Conservation (phyloP, 305 asterid genomes). For the Solanum hybrid region DNA sequence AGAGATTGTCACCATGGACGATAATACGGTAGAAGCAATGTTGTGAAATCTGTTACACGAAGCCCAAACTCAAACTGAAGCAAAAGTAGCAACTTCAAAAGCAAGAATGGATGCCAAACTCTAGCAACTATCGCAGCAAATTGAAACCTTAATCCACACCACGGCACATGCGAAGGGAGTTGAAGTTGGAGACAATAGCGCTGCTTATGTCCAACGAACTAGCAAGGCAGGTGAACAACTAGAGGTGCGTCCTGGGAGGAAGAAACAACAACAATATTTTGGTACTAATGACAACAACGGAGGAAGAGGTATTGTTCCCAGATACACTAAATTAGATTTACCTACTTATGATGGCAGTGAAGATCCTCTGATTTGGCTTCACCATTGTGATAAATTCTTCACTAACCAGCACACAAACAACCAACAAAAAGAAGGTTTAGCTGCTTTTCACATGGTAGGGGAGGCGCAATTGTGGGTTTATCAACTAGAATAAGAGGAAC, state of each 20-base stretch:
- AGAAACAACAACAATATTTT: background rate
- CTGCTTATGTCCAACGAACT: background rate
- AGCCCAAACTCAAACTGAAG: background rate
- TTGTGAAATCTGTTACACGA: background rate
- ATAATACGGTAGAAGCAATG: background rate
- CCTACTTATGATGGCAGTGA: background rate
- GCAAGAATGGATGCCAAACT: background rate
- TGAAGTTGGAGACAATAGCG: background rate
- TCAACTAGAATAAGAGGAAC: background rate
- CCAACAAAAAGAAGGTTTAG: background rate
- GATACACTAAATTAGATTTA: background rate
- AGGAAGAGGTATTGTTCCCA: background rate
- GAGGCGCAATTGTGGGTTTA: background rate
- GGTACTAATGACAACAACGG: background rate
- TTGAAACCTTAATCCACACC: background rate
- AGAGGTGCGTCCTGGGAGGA: background rate
- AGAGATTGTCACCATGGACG: background rate
- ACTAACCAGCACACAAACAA: background rate
- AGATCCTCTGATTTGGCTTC: background rate
- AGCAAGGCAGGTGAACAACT: background rate
- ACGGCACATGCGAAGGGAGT: background rate
- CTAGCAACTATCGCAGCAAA: background rate
- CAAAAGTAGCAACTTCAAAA: background rate
- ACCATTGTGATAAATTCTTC: background rate
- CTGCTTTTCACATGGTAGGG: background rate